A percentile compares a stretch with the other conserved stretches of the same genome.
phyloP scores from a whole-genome alignment of 1,139 yeast genomes.

The Geotrichum europaeum region DNA sequence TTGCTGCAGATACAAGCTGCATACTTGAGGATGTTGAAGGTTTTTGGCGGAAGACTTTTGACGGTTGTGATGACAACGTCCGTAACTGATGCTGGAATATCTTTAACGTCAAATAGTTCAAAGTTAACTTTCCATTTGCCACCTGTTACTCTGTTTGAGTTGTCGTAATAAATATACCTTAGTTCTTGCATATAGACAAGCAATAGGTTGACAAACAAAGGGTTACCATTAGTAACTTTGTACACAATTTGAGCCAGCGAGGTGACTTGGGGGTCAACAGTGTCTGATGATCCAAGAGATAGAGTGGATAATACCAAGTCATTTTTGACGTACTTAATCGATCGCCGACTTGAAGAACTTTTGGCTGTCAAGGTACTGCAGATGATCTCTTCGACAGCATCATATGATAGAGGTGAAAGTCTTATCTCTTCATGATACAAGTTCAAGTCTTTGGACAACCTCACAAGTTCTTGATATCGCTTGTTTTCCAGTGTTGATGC shows the following conservation, averaged over 20 bases:
- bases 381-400: constrained; percentile 28
- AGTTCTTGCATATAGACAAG: constrained; percentile 25
- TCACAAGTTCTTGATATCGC: constrained; percentile 22
- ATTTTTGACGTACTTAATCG: neutral
- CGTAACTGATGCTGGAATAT: constrained; percentile 25
- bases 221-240: constrained; percentile 31
- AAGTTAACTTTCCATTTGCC: constrained; percentile 30
- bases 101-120: constrained; percentile 23
- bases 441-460: constrained; percentile 27
- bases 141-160: constrained; percentile 22
- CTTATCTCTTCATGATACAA: constrained; percentile 27
- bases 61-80: constrained; percentile 28
- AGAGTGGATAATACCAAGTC: neutral
- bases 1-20: constrained; percentile 45
- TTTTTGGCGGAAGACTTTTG: constrained; percentile 25
- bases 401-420: constrained; percentile 25
- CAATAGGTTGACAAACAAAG: constrained; percentile 27
- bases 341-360: constrained; percentile 1
- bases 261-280: constrained; percentile 27
- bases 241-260: constrained; percentile 27
- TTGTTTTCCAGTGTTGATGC: constrained; percentile 26
- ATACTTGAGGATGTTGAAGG: constrained; percentile 36
- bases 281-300: neutral
- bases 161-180: constrained; percentile 25
- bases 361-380: constrained; percentile 26